Conservation (phyloP, 2,329 filamentous ascomycete species). For the Phialemonium atrogriseum region DNA sequence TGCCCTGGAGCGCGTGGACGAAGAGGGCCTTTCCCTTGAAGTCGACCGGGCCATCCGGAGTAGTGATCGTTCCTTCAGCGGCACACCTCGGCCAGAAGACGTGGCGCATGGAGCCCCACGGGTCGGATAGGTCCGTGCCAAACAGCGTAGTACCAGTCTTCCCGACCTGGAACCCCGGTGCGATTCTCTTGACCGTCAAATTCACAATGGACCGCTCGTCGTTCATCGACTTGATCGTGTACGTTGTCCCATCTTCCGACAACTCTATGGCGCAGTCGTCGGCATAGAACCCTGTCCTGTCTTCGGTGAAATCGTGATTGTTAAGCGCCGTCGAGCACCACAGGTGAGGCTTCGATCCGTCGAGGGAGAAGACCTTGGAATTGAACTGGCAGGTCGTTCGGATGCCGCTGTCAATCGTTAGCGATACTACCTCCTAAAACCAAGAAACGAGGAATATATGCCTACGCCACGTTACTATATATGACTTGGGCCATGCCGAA, state of each 20-base stretch:
- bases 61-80: slow-evolving; percentile 76
- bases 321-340: slow-evolving; percentile 77
- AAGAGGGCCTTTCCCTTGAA: slow-evolving; percentile 75
- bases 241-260: slow-evolving; percentile 72
- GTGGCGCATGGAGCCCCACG: slow-evolving; percentile 90
- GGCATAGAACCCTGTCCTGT: slow-evolving; percentile 76
- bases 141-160: slow-evolving; percentile 77
- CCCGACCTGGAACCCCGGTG: slow-evolving; percentile 79
- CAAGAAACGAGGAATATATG: slow-evolving; percentile 6
- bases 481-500: slow-evolving; percentile 82
- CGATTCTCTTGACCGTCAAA: slow-evolving; percentile 64
- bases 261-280: slow-evolving; percentile 79
- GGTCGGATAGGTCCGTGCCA: slow-evolving; percentile 75
- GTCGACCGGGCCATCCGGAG: slow-evolving; percentile 71
- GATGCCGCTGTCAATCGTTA: slow-evolving; percentile 56
- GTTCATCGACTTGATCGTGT: slow-evolving; percentile 83
- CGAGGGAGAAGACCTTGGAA: slow-evolving; percentile 79
- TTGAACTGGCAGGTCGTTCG: slow-evolving; percentile 91
- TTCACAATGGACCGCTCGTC: slow-evolving; percentile 79
- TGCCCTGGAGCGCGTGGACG: slow-evolving; percentile 83
- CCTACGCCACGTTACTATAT: slow-evolving; percentile 94
- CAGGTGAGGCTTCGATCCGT: slow-evolving; percentile 62
- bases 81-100: slow-evolving; percentile 87
- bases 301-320: slow-evolving; percentile 77
- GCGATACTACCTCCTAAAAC: slow-evolving; percentile 11